Evolutionary conservation across 1,284 basidiomycete species (phyloP), one percentile per base, ranked within the genome.

Genomic region (Trichosporon sp.): DNA sequence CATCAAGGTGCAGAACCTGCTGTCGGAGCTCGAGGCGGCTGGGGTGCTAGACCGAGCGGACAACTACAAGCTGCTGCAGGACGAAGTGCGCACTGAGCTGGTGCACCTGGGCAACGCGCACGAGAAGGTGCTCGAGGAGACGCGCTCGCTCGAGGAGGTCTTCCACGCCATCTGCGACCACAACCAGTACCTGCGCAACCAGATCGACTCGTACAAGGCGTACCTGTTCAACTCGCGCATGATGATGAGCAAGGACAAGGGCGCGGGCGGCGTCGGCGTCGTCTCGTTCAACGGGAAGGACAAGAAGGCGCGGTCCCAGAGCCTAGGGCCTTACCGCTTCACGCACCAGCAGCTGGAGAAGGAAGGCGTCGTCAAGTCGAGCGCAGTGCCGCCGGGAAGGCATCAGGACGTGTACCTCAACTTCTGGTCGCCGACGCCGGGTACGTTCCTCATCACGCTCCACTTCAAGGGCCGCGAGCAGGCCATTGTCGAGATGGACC

Each of bases 381-480:
- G 92, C 76, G 97, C 96, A 78, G 96, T 99, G 46, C 96, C 96
- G 3, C 49, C 49, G 3, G 49, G 49, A 14, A 25, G 49, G 14
- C 49, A 54, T 27, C 49, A 54, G 49, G 49, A 96, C 80, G 98
- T 98, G 73, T 99, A 93, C 82, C 99, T 99, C 86, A 96, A 95
- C 77, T 93, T 99, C 79, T 92, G 90, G 25, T 97, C 95, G 27
- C 96, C 96, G 1, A 92, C 92, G 7, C 96, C 96, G 0, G 96
- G 96, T 46, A 97, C 96, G 10, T 99, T 98, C 80, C 93, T 99
- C 78, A 99, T 99, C 71, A 95, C 95, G 8, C 83, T 99, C 60
- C 95, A 98, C 81, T 99, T 98, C 84, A 97, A 97, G 81, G 95
- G 95, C 36, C 86, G 96, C n/a, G 95, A 98, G 75, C 97, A 97